phyloP scores from a whole-genome alignment of 441 rosid species.

The Mallotus repandus region DNA sequence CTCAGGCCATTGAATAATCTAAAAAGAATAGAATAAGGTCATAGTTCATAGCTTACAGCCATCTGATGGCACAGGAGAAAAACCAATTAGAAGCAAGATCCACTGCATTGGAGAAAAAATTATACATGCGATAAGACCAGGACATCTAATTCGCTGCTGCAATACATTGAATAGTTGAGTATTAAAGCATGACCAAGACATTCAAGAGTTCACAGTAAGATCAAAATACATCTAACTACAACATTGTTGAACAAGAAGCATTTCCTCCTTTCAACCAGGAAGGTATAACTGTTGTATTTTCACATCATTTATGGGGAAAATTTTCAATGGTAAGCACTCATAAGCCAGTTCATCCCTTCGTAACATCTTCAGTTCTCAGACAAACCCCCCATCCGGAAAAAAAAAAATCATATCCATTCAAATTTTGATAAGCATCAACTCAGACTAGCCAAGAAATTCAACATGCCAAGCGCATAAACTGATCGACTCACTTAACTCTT shows the following conservation, averaged over 20 bases:
- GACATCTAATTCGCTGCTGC: not conserved
- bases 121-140: not conserved
- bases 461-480: constrained; percentile 4
- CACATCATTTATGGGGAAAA: not conserved
- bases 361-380: not conserved
- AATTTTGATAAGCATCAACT: not conserved
- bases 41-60: not conserved
- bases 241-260: not conserved
- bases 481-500: constrained; percentile 44
- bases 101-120: not conserved
- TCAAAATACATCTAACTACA: constrained; percentile 11
- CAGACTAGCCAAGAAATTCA: not conserved
- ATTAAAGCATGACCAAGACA: not conserved
- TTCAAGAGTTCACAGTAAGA: not conserved
- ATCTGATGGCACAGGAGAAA: not conserved
- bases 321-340: not conserved
- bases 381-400: not conserved
- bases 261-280: not conserved
- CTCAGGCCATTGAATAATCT: too few relatives aligned
- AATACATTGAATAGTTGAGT: constrained; percentile 3
- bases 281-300: not conserved
- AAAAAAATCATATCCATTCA: not conserved
- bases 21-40: not conserved
- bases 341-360: not conserved
- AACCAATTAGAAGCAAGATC: not conserved